A percentile compares a stretch with the other conserved stretches of the same genome.
Evolutionary conservation across 768 basidiomycete genomes (phyloP).

Genomic region (Pleurotus tuber-regium): DNA sequence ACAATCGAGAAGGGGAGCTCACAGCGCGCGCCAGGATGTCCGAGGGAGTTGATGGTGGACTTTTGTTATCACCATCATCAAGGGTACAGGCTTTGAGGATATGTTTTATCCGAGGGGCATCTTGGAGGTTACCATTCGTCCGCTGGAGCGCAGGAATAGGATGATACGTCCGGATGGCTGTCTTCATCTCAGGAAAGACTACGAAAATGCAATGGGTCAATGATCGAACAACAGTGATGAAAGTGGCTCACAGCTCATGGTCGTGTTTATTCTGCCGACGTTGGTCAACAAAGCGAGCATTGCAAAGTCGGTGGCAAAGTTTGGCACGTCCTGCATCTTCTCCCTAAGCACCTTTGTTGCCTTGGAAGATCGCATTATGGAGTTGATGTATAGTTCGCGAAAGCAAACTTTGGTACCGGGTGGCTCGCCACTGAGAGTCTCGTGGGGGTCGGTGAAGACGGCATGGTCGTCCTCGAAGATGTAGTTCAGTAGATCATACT

Average conservation of each 20-base stretch:
- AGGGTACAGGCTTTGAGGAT: slow-evolving; percentile 77
- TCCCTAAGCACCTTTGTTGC: slow-evolving; percentile 73
- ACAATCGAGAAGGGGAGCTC: slow-evolving; percentile 23
- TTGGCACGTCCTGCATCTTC: slow-evolving; percentile 81
- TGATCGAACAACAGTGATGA: neutral
- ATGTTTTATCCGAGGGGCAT: slow-evolving; percentile 90
- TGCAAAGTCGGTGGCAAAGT: slow-evolving; percentile 75
- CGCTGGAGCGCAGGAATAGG: slow-evolving; percentile 89
- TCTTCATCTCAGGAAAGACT: slow-evolving; percentile 96
- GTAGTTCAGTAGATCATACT: slow-evolving; percentile 79
- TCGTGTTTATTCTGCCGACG: slow-evolving; percentile 89
- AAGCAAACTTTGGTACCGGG: slow-evolving; percentile 58
- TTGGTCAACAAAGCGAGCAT: slow-evolving; percentile 86
- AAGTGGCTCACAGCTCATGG: slow-evolving; percentile 71
- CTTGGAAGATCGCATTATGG: slow-evolving; percentile 58
- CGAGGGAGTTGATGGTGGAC: slow-evolving; percentile 70
- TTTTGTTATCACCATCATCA: slow-evolving; percentile 51
- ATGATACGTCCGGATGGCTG: slow-evolving; percentile 84
- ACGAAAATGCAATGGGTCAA: slow-evolving; percentile 11
- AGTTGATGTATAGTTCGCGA: slow-evolving; percentile 73
- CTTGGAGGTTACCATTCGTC: slow-evolving; percentile 84
- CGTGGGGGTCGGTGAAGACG: slow-evolving; percentile 68
- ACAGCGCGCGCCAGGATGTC: slow-evolving; percentile 72
- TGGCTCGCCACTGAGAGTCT: slow-evolving; percentile 34
- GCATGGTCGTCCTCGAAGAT: slow-evolving; percentile 69